Conservation (phyloP, 2,329 filamentous ascomycete genomes). For the Hypoxylon sp. region DNA sequence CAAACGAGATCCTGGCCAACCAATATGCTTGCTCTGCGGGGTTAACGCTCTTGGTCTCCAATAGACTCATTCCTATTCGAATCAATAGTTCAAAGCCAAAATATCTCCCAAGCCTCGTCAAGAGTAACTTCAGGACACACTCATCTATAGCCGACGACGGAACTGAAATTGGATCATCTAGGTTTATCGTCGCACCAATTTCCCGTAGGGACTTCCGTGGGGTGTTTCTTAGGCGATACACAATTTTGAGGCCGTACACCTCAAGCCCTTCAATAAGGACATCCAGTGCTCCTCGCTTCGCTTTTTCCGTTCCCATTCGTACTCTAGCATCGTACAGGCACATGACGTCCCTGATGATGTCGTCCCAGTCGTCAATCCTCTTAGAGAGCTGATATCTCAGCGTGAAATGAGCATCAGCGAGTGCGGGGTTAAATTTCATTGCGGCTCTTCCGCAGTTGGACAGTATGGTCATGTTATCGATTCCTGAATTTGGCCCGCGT, state of each 20-base stretch:
- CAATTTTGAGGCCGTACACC: constrained; percentile 18
- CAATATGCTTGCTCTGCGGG: constrained; percentile 12
- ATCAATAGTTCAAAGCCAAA: constrained; percentile 18
- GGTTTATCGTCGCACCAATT: background rate
- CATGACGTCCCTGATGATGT: background rate
- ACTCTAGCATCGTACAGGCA: background rate
- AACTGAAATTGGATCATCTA: background rate
- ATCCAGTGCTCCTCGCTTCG: constrained; percentile 1
- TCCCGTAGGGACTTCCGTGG: background rate
- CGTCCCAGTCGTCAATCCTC: background rate
- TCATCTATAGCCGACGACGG: background rate
- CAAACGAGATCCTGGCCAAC: constrained; percentile 6
- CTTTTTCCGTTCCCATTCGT: background rate
- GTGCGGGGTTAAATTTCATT: constrained; percentile 10
- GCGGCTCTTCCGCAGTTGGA: background rate
- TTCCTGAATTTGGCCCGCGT: background rate
- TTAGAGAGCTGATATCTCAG: constrained; percentile 3
- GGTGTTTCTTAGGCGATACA: background rate
- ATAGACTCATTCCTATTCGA: background rate
- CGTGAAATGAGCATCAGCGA: constrained; percentile 16
- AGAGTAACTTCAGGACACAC: background rate
- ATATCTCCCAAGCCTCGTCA: background rate
- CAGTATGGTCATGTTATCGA: background rate
- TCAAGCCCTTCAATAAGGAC: constrained; percentile 15
- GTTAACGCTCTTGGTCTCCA: background rate